phyloP scores from a whole-genome alignment of 805 yeast genomes.

The Hanseniaspora guilliermondii region DNA sequence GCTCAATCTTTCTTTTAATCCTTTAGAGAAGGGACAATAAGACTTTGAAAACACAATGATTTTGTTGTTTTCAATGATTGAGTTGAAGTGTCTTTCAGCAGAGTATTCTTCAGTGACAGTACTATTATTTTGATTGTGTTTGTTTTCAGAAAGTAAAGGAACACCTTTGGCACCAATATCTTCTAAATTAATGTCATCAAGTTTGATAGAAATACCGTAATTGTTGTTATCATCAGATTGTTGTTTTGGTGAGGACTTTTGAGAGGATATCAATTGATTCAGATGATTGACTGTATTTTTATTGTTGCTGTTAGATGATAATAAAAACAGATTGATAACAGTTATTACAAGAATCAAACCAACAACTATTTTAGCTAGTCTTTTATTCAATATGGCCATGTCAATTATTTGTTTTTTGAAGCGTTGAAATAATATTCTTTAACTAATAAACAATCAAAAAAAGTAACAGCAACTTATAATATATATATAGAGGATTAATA shows the following conservation, averaged over 20 bases:
- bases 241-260: neutral
- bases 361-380: slow-evolving; percentile 13
- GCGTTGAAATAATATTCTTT: too few species aligned
- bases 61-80: slow-evolving; percentile 45
- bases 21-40: slow-evolving; percentile 64
- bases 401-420: neutral
- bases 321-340: neutral
- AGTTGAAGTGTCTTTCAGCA: slow-evolving; percentile 44
- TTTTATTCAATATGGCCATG: neutral
- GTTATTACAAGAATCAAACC: slow-evolving; percentile 7
- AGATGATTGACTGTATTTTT: neutral
- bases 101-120: slow-evolving; percentile 27
- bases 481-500: too few species aligned
- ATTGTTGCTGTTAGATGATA: neutral
- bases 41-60: slow-evolving; percentile 45
- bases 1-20: slow-evolving; percentile 50
- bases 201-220: slow-evolving; percentile 1
- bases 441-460: neutral
- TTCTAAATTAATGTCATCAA: neutral
- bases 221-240: neutral
- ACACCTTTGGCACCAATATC: slow-evolving; percentile 10
- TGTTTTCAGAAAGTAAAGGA: neutral
- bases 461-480: too few species aligned
- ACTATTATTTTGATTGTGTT: neutral
- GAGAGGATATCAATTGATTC: neutral